Percentiles rank a stretch among this genome's conserved stretches.
Evolutionary conservation across 2,329 filamentous ascomycete species (phyloP).

Genomic region (Fusarium siculi): DNA sequence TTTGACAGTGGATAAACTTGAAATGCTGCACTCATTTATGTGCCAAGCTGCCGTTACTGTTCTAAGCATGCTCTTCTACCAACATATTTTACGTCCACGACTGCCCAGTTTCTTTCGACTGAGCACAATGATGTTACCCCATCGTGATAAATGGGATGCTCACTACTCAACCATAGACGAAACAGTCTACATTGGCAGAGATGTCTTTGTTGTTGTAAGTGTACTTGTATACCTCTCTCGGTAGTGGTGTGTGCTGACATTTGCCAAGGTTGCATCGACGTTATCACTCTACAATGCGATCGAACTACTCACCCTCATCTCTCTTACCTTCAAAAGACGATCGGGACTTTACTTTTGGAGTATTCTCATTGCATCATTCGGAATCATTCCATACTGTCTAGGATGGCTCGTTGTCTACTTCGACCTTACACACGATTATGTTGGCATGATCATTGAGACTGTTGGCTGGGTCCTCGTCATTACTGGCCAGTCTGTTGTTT

Average conservation of each 20-base stretch:
- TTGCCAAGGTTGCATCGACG: constrained; percentile 11
- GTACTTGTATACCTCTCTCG: rapidly evolving
- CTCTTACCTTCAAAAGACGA: constrained; percentile 46
- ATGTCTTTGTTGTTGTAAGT: constrained; percentile 28
- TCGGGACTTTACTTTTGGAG: constrained; percentile 54
- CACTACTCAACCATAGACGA: constrained; percentile 1
- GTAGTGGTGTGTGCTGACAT: background rate
- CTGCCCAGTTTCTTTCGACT: background rate
- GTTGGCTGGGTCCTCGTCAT: constrained; percentile 27
- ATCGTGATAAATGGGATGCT: constrained; percentile 1
- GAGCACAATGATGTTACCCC: constrained; percentile 5
- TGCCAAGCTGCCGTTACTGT: background rate
- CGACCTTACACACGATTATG: constrained; percentile 24
- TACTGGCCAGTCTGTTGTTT: constrained; percentile 19
- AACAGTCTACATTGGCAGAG: constrained; percentile 7
- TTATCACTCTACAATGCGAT: constrained; percentile 45
- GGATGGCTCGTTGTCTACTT: constrained; percentile 59
- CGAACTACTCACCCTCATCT: constrained; percentile 48
- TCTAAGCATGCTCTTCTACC: background rate
- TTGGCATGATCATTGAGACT: constrained; percentile 29
- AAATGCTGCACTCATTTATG: background rate
- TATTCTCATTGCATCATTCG: constrained; percentile 47
- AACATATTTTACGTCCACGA: background rate
- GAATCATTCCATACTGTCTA: constrained; percentile 50
- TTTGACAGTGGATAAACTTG: background rate